Conservation (phyloP, 441 rosid genomes). For the Brassica balearica region DNA sequence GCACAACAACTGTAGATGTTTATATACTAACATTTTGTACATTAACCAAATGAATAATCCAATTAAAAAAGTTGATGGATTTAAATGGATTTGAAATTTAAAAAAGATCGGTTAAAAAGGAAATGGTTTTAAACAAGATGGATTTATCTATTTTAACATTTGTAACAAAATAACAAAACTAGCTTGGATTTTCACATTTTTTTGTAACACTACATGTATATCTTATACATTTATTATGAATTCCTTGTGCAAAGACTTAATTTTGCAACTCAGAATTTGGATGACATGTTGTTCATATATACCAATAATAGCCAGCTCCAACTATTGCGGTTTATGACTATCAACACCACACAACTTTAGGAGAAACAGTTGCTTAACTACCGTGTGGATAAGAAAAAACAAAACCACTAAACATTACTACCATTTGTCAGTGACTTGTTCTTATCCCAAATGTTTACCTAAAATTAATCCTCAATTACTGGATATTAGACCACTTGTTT, state of each 20-base stretch:
- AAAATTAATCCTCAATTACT: conserved; percentile 17
- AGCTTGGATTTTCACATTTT: no score
- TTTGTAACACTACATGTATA: no score
- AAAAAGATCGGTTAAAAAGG: not conserved
- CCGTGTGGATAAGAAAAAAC: not conserved
- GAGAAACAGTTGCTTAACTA: not conserved
- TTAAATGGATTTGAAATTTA: no score
- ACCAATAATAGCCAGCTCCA: conserved; percentile 22
- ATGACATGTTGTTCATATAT: not conserved
- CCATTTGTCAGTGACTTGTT: conserved; percentile 18
- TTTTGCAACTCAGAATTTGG: not conserved
- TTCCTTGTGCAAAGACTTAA: not conserved
- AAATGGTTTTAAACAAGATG: not conserved
- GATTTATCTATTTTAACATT: not conserved
- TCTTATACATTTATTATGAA: no score
- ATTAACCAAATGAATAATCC: not conserved
- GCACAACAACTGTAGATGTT: not conserved
- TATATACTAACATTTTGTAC: not conserved
- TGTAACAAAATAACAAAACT: not conserved
- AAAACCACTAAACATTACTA: conserved; percentile 24
- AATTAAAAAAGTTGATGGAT: not conserved
- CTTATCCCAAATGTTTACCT: conserved; percentile 27
- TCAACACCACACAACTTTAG: conserved; percentile 17
- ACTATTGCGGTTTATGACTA: conserved; percentile 21
- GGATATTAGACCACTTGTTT: conserved; percentile 30